Evolutionary conservation across 2,329 filamentous ascomycete genomes (phyloP).

Genomic region (Geoglossum cookeanum): DNA sequence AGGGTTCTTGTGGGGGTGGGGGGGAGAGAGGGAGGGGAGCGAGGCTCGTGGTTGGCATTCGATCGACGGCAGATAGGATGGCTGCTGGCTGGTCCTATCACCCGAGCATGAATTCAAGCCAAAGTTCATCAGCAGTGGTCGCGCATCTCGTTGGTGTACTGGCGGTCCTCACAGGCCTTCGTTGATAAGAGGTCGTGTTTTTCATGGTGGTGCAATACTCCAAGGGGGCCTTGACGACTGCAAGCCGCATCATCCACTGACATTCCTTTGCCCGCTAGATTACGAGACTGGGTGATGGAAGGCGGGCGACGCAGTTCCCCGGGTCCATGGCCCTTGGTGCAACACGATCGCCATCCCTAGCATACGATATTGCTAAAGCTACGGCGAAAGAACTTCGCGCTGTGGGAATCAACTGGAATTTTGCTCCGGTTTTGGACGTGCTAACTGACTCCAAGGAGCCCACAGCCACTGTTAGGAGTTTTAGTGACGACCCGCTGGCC

Average conservation of each 20-base stretch:
- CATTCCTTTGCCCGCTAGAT: background rate
- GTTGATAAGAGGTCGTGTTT: background rate
- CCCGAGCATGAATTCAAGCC: background rate
- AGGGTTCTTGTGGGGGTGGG: background rate
- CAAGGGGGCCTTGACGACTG: background rate
- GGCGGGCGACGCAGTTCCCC: constrained; percentile 20
- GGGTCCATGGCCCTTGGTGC: constrained; percentile 27
- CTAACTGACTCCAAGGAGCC: constrained; percentile 26
- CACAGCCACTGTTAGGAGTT: constrained; percentile 25
- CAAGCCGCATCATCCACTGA: background rate
- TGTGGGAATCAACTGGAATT: constrained; percentile 28
- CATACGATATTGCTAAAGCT: constrained; percentile 19
- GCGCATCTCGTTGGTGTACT: background rate
- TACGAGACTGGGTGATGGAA: background rate
- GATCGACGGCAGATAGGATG: background rate
- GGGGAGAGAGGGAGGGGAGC: background rate
- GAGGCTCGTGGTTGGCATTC: background rate
- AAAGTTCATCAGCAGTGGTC: background rate
- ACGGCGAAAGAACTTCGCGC: constrained; percentile 22
- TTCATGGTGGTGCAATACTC: background rate
- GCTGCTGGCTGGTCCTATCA: background rate
- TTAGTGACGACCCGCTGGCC: constrained; percentile 23
- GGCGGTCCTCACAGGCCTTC: background rate
- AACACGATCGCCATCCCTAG: constrained; percentile 18
- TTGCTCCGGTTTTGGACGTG: constrained; percentile 25